These are phyloP conservation scores for Xylaria longipes DNA, from an alignment of 495 filamentous ascomycete species.

Conservation along the genomic window DNA sequence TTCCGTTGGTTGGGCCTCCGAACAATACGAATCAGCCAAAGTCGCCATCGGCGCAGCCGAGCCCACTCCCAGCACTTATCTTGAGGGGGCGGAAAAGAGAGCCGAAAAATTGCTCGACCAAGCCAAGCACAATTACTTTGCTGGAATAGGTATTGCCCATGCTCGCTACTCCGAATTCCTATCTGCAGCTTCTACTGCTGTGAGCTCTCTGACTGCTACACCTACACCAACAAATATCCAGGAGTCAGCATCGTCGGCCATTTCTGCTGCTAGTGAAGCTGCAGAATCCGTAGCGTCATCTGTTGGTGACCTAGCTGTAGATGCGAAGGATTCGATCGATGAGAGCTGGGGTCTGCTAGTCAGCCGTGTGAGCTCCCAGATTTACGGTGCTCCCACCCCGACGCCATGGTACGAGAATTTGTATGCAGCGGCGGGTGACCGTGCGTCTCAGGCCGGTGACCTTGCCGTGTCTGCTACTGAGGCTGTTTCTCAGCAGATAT, in stretches of 20 bases:
- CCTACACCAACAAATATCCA: slow-evolving; percentile 55
- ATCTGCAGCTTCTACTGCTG: slow-evolving; percentile 67
- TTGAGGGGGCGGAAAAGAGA: slow-evolving; percentile 58
- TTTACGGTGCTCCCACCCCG: slow-evolving; percentile 77
- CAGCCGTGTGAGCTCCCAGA: slow-evolving; percentile 68
- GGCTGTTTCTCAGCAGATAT: slow-evolving; percentile 37
- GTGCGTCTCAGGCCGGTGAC: slow-evolving; percentile 33
- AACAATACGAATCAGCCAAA: slow-evolving; percentile 67
- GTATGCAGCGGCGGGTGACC: slow-evolving; percentile 40
- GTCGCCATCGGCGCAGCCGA: slow-evolving; percentile 58
- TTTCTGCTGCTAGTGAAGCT: slow-evolving; percentile 40
- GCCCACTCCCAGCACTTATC: slow-evolving; percentile 58
- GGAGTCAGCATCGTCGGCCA: slow-evolving; percentile 48
- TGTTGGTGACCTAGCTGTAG: slow-evolving; percentile 42
- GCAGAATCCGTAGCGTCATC: slow-evolving; percentile 37
- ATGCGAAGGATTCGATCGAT: slow-evolving; percentile 50
- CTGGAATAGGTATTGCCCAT: slow-evolving; percentile 77
- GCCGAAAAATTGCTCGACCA: slow-evolving; percentile 63
- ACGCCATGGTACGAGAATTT: slow-evolving; percentile 59
- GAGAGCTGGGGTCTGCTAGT: slow-evolving; percentile 71
- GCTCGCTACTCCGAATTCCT: slow-evolving; percentile 78
- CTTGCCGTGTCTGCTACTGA: slow-evolving; percentile 40
- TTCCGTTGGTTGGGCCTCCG: slow-evolving; percentile 67
- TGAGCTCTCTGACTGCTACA: slow-evolving; percentile 57
- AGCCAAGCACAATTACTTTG: slow-evolving; percentile 76